Conservation (phyloP, 306 rosid species). For the Argentina anserina region DNA sequence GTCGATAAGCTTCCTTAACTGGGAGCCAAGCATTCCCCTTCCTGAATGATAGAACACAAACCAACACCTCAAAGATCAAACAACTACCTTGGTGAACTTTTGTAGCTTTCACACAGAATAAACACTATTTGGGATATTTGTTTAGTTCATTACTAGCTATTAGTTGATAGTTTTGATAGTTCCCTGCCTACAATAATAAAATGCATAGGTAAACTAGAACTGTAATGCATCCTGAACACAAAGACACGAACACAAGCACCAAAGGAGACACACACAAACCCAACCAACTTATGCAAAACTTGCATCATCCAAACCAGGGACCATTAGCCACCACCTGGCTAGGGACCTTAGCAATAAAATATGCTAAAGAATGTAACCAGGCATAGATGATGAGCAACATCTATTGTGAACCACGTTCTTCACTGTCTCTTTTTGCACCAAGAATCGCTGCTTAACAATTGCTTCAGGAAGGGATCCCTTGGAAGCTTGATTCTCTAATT, state of each 20-base stretch:
- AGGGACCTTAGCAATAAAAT: neutral
- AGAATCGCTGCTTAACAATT: conserved; percentile 19
- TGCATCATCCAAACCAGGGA: neutral
- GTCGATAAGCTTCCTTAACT: conserved; percentile 40
- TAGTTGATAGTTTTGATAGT: neutral
- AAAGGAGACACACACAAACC: neutral
- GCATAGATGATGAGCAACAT: conserved; percentile 29
- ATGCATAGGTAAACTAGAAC: neutral
- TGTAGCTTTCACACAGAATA: neutral
- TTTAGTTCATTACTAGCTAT: neutral
- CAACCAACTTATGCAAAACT: too few species aligned
- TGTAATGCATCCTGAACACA: neutral
- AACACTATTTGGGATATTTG: neutral
- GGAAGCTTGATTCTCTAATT: conserved; percentile 21
- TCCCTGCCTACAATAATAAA: neutral
- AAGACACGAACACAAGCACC: neutral
- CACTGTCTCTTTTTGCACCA: conserved; percentile 33
- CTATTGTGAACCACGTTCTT: conserved; percentile 39
- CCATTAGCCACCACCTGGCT: too few species aligned
- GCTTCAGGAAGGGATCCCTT: conserved; percentile 27
- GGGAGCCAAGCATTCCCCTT: conserved; percentile 30
- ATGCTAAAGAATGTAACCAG: conserved; percentile 30
- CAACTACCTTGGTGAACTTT: neutral
- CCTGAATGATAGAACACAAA: conserved; percentile 37
- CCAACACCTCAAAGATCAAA: neutral